These are phyloP conservation scores for Pogostemon cablin DNA, from an alignment of 257 asterid species.

Conservation along the genomic window DNA sequence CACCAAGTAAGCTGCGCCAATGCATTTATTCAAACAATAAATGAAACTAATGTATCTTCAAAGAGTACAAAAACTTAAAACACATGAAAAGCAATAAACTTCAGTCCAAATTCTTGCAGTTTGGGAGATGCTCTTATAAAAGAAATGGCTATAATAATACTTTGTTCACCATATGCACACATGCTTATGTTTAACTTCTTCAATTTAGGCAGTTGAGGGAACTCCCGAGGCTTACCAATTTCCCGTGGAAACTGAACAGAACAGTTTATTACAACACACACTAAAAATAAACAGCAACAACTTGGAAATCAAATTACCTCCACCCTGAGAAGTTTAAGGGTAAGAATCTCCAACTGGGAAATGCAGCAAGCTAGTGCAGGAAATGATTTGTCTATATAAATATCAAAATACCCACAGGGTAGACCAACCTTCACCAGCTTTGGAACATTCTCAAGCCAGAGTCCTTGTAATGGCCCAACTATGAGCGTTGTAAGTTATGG, in stretches of 20 bases:
- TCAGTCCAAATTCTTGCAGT: neutral
- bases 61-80: too few relatives aligned
- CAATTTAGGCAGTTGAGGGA: neutral
- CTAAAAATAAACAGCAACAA: too few relatives aligned
- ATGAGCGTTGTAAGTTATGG: constrained; percentile 10
- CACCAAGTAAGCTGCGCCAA: neutral
- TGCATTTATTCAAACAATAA: neutral
- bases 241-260: neutral
- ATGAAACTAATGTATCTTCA: too few relatives aligned
- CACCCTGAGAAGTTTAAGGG: too few relatives aligned
- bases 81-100: neutral
- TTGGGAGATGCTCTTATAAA: neutral
- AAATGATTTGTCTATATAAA: neutral
- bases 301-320: too few relatives aligned
- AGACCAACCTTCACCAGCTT: neutral
- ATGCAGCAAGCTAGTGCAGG: too few relatives aligned
- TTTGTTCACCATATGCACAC: too few relatives aligned
- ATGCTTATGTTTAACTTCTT: neutral
- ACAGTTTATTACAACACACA: too few relatives aligned
- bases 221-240: neutral
- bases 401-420: too few relatives aligned
- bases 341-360: too few relatives aligned
- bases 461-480: neutral
- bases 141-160: neutral
- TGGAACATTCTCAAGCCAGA: too few relatives aligned